A percentile compares a stretch with the other conserved stretches of the same genome.
Evolutionary conservation across 495 filamentous ascomycete genomes (phyloP).

Genomic region (Aspergillus affinis): DNA sequence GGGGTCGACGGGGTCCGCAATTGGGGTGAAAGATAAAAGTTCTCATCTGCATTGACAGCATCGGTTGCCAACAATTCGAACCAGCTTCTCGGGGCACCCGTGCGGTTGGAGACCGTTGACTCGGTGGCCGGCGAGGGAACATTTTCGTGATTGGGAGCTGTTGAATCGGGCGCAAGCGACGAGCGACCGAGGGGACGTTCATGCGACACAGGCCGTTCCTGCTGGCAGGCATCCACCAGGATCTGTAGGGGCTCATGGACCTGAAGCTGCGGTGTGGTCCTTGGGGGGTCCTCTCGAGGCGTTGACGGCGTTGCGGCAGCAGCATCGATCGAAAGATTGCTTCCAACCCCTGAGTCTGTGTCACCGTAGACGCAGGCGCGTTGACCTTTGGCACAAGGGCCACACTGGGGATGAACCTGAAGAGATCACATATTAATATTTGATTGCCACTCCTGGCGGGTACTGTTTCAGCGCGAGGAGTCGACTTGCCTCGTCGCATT

Average conservation of each 20-base stretch:
- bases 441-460: no score
- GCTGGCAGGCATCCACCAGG: slow-evolving; percentile 28
- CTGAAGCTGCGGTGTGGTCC: not conserved
- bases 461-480: no score
- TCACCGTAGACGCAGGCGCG: slow-evolving; percentile 27
- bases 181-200: not conserved
- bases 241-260: slow-evolving; percentile 23
- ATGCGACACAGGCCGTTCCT: slow-evolving; percentile 15
- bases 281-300: not conserved
- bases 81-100: slow-evolving; percentile 30
- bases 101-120: slow-evolving; percentile 16
- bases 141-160: slow-evolving; percentile 6
- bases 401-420: slow-evolving; percentile 31
- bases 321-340: not conserved
- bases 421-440: no score
- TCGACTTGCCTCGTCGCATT: slow-evolving; percentile 30
- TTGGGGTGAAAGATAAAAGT: slow-evolving; percentile 26
- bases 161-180: not conserved
- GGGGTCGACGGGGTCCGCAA: slow-evolving; percentile 11
- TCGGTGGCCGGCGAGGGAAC: slow-evolving; percentile 28
- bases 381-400: slow-evolving; percentile 32
- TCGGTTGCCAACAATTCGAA: slow-evolving; percentile 32
- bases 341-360: not conserved
- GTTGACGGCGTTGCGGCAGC: not conserved
- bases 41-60: slow-evolving; percentile 28